Percentiles rank a stretch among this genome's conserved stretches.
These are phyloP conservation scores for Astrephomene gubernaculifera DNA, from an alignment of 139 green algal species.

Conservation along the genomic window DNA sequence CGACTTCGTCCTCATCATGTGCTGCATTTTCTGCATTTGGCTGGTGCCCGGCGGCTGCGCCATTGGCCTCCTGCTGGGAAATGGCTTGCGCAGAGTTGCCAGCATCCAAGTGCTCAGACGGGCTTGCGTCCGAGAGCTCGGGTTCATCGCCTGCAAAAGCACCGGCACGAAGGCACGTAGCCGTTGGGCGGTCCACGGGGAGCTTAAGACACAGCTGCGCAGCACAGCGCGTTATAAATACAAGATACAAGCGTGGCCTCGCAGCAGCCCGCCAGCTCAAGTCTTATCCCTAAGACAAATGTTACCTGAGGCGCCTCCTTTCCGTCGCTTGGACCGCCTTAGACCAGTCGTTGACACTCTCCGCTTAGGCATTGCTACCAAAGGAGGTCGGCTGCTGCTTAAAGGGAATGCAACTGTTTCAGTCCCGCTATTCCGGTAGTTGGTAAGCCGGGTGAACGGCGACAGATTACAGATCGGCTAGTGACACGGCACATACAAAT, in stretches of 20 bases:
- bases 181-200: background rate
- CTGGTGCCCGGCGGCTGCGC: background rate
- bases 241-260: too few species aligned
- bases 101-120: background rate
- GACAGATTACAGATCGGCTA: background rate
- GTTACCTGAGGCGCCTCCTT: background rate
- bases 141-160: background rate
- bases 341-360: background rate
- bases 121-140: background rate
- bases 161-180: background rate
- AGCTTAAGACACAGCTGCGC: background rate
- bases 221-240: background rate
- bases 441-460: background rate
- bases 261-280: background rate
- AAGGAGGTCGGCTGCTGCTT: background rate
- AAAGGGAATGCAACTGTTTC: background rate
- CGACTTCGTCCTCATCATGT: background rate
- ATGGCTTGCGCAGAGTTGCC: background rate
- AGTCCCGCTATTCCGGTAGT: background rate
- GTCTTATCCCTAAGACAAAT: background rate
- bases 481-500: background rate
- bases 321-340: background rate
- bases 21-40: background rate
- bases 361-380: background rate
- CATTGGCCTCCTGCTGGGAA: background rate